Evolutionary conservation across 192 early-diverging fungal species (phyloP), one percentile per base, ranked within the genome.

Genomic region (Endogone sp.): DNA sequence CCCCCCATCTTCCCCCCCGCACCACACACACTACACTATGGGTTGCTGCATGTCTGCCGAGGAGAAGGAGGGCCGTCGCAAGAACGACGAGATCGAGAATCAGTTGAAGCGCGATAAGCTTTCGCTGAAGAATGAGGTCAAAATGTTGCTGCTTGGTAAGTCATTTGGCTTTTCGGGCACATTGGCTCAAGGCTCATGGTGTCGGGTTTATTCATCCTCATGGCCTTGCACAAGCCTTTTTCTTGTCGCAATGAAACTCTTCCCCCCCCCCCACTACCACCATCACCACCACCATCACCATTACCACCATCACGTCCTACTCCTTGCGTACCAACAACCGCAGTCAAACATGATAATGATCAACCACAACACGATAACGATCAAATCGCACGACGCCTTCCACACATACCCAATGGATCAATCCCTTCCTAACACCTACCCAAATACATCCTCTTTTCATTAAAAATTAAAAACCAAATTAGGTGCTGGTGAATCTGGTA

Each of bases 401-500:
- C n/a, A n/a, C n/a, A n/a, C n/a, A n/a, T n/a, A n/a, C n/a, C n/a
- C n/a, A n/a, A n/a, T n/a, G n/a, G n/a, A n/a, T n/a, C n/a, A n/a
- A 28, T 60, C 22, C 56, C 13, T 67, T 9, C 28, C 37, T 31
- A 60, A 29, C 23, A 29, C 63, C 27, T 22, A 13, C 16, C 27
- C 25, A 26, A 3, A 56, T 8, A 66, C 37, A 28, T 24, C 23
- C 32, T 44, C n/a, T 44, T n/a, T 3, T 63, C 54, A 67, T 75
- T 26, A 8, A 13, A 74, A 3, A 30, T 55, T 66, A 6, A 54
- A 28, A 24, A 29, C 60, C 54, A 54, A 63, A 70, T n/a, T n/a
- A 92, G 93, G 92, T 74, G 94, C 96, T 44, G 96, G 96, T 70
- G 96, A 98, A 81, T 97, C 96, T 9, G 96, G 96, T 63, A 98